Base-by-base conservation (phyloP, 2,329 filamentous ascomycete genomes). In the Penicillium sp. region DNA sequence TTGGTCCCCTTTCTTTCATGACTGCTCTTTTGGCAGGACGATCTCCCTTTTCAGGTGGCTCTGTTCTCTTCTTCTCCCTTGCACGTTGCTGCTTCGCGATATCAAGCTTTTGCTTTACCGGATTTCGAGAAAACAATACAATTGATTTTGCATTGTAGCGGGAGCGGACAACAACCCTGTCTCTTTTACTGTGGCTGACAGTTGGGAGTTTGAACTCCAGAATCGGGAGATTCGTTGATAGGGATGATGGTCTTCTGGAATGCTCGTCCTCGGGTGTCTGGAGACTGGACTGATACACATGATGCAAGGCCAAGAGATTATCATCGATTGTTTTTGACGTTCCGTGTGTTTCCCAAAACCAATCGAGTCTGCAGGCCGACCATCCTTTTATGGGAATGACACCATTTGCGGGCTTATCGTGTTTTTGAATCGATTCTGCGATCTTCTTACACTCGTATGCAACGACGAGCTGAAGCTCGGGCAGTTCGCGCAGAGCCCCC, bases 401-500 rank as follows among this genome's bases (percentile, higher is more conserved):
- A 1, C 18, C n/a, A n/a, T 53, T 43, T 2, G 20, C 22, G 6
- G 45, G 38, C 29, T 9, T 45, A 9, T 20, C 22, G 29, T 43
- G 18, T 16, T 35, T 10, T 5, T 34, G n/a, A 42, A 57, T 38
- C 6, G n/a, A 8, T 6, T 45, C 16, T 18, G 61, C 64, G 51
- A 77, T 57, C 6, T 57, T 51, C 3, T 61, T 62, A 50, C 74
- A 78, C 34, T 67, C 65, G 13, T 67, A 66, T 4, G 72, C 57
- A 16, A 78, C 57, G 20, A 78, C 57, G 14, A 69, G 47, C n/a
- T 65, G 66, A 24, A 79, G 55, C 9, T 67, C 66, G 3, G 74
- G 75, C 37, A 79, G 69, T 3, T 49, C 46, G 18, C 62, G 57
- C 14, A 78, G 57, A 56, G 73, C 74, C 32, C 64, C 61, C 43